These are phyloP conservation scores for Albophoma yamanashiensis DNA, from an alignment of 2,329 filamentous ascomycete genomes.

Conservation along the genomic window DNA sequence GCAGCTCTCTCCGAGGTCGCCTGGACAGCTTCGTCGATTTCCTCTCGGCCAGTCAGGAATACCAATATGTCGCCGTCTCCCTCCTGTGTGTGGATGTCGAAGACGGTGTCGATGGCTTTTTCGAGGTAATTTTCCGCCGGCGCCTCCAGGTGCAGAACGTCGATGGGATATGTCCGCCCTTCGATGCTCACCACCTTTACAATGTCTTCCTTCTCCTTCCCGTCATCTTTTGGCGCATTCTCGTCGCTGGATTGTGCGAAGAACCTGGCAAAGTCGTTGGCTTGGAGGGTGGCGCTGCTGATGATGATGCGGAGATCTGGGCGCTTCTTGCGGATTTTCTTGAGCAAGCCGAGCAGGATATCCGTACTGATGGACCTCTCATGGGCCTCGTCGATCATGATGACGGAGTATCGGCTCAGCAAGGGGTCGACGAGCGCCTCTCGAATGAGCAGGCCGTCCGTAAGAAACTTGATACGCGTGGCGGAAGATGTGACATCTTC, in stretches of 20 bases:
- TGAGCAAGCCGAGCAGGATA: constrained; percentile 77
- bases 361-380: constrained; percentile 90
- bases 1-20: constrained; percentile 62
- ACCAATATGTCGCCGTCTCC: constrained; percentile 77
- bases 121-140: constrained; percentile 83
- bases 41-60: constrained; percentile 85
- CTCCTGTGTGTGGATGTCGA: constrained; percentile 79
- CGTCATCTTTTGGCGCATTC: constrained; percentile 12
- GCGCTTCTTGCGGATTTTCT: constrained; percentile 75
- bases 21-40: constrained; percentile 78
- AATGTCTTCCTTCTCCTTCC: constrained; percentile 17
- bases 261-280: constrained; percentile 74
- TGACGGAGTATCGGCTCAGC: constrained; percentile 81
- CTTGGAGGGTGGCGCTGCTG: constrained; percentile 88
- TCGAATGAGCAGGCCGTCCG: constrained; percentile 80
- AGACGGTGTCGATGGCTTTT: constrained; percentile 68
- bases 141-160: constrained; percentile 67
- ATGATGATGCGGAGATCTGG: constrained; percentile 79
- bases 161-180: constrained; percentile 80
- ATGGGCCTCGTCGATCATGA: constrained; percentile 97
- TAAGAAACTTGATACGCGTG: constrained; percentile 90
- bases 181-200: constrained; percentile 67
- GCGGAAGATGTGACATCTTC: constrained; percentile 81
- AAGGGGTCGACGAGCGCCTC: constrained; percentile 91
- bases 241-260: constrained; percentile 43